Evolutionary conservation across 2,329 filamentous ascomycete genomes (phyloP).

Genomic region (Penicillium crustosum): DNA sequence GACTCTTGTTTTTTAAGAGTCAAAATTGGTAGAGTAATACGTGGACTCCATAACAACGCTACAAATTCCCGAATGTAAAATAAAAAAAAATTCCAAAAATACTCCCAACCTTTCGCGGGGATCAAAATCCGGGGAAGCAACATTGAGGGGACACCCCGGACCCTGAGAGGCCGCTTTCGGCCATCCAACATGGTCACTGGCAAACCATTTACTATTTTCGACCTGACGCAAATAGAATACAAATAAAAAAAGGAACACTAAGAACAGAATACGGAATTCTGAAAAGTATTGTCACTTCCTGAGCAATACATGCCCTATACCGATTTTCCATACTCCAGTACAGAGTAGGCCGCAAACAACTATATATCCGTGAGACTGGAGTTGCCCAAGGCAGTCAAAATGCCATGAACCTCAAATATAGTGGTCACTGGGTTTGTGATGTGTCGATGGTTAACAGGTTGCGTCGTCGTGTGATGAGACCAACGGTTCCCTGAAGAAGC

Average conservation of each 20-base stretch:
- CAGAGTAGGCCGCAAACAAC: constrained; percentile 1
- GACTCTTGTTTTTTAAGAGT: too few species aligned
- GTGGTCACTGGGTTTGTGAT: constrained; percentile 15
- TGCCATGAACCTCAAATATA: background rate
- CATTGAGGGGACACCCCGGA: constrained; percentile 1
- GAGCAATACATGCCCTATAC: background rate
- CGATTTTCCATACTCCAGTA: constrained; percentile 3
- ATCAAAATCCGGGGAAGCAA: constrained; percentile 10
- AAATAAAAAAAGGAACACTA: background rate
- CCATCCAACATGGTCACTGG: background rate
- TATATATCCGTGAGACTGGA: background rate
- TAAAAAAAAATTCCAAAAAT: background rate
- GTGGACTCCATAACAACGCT: background rate
- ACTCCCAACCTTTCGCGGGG: background rate
- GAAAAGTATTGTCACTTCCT: constrained; percentile 2
- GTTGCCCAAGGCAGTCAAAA: background rate
- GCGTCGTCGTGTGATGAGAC: constrained; percentile 22
- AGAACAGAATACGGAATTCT: background rate
- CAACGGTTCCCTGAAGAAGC: constrained; percentile 16
- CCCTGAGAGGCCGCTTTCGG: constrained; percentile 1
- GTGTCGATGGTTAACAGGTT: constrained; percentile 20
- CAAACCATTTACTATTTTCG: constrained; percentile 1
- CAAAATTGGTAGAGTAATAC: background rate
- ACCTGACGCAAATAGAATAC: constrained; percentile 9
- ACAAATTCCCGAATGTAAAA: background rate